Evolutionary conservation across 2,329 filamentous ascomycete genomes (phyloP).

Genomic region (Pestalotiopsis sp.): DNA sequence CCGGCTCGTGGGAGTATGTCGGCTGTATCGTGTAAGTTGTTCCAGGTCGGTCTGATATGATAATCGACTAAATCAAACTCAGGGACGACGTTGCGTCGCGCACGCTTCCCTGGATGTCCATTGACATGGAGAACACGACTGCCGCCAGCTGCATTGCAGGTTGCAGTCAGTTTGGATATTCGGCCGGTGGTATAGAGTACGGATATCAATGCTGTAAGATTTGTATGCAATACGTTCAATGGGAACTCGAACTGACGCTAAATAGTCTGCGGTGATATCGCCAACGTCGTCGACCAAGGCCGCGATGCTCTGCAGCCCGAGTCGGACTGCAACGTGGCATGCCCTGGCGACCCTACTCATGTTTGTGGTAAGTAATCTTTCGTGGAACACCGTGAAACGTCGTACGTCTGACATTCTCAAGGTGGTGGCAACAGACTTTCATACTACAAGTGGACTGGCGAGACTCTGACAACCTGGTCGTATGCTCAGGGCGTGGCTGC

Average conservation of each 20-base stretch:
- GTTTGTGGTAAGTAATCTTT: conserved; percentile 35
- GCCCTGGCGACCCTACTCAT: conserved; percentile 36
- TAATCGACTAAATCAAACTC: neutral
- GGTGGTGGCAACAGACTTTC: conserved; percentile 45
- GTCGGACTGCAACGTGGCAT: conserved; percentile 40
- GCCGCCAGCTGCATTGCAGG: conserved; percentile 42
- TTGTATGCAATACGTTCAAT: no score
- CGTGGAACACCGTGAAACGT: neutral
- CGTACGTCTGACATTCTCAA: neutral
- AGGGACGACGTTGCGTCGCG: conserved; percentile 27
- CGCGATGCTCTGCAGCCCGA: conserved; percentile 33
- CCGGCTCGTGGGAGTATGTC: conserved; percentile 22
- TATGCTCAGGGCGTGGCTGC: conserved; percentile 51
- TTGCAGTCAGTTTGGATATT: conserved; percentile 44
- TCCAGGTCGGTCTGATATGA: neutral
- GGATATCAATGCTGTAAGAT: conserved; percentile 42
- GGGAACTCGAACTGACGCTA: neutral
- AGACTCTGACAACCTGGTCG: conserved; percentile 50
- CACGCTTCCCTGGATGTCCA: conserved; percentile 40
- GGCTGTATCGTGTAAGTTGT: conserved; percentile 24
- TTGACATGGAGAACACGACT: conserved; percentile 41
- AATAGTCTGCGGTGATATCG: conserved; percentile 38
- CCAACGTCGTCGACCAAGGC: conserved; percentile 27
- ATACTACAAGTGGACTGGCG: conserved; percentile 51
- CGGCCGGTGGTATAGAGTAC: conserved; percentile 46